Percentiles rank a stretch among this genome's conserved stretches.
Evolutionary conservation across 306 rosid genomes (phyloP).

Genomic region (Datisca glomerata): DNA sequence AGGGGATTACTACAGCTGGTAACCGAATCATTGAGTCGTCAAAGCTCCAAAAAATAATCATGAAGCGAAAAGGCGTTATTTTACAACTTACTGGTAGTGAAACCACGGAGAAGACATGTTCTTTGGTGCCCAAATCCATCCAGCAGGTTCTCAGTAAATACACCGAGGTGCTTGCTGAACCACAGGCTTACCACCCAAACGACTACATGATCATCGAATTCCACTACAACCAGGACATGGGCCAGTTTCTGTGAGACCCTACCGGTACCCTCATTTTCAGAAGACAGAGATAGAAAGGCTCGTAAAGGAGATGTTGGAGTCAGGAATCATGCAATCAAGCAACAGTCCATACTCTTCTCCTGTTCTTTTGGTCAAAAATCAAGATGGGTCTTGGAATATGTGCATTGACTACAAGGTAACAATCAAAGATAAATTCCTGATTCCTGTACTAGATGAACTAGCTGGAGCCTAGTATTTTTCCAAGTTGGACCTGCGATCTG

Average conservation of each 20-base stretch:
- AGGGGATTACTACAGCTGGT: not conserved
- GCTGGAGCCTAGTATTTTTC: slow-evolving; percentile 1
- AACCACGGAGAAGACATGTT: not conserved
- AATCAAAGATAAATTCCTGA: not conserved
- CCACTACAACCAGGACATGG: not conserved
- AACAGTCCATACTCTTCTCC: slow-evolving; percentile 1
- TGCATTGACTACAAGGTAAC: not conserved
- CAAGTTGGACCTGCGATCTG: not conserved
- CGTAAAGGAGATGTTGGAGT: not conserved
- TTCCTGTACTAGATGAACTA: not conserved
- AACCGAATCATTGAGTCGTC: not conserved
- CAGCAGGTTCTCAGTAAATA: not conserved
- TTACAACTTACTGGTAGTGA: not conserved
- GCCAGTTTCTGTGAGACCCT: not conserved
- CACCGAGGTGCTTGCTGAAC: not conserved
- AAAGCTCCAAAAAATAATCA: not conserved
- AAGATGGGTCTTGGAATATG: not conserved
- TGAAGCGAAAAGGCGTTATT: not conserved
- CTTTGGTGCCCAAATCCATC: too few relatives aligned
- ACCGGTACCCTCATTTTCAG: slow-evolving; percentile 1
- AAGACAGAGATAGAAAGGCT: slow-evolving; percentile 3
- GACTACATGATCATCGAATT: not conserved
- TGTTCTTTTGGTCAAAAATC: not conserved
- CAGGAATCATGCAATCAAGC: not conserved
- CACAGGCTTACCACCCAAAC: not conserved